Conservation (phyloP, 306 rosid genomes). For the Gynostemma pentaphyllum region DNA sequence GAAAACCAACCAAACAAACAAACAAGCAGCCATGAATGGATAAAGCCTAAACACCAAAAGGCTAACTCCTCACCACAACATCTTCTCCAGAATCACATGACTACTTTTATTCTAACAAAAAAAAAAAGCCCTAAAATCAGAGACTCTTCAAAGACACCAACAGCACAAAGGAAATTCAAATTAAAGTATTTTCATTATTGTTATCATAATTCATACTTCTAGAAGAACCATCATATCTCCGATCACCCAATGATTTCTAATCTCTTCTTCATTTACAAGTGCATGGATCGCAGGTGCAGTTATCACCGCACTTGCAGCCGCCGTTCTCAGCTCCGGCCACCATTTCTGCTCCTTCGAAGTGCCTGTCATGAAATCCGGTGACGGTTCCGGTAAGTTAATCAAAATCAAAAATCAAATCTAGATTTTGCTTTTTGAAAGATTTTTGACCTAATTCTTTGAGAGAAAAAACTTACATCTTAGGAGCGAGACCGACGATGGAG, state of each 20-base stretch:
- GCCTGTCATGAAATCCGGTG: constrained; percentile 9
- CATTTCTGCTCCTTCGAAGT: constrained; percentile 36
- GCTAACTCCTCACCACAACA: too few species aligned
- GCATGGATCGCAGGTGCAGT: constrained; percentile 57
- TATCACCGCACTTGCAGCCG: constrained; percentile 57
- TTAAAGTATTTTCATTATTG: background rate
- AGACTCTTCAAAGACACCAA: constrained; percentile 9
- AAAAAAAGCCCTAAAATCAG: background rate
- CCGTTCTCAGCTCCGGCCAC: constrained; percentile 34
- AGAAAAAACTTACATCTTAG: constrained; percentile 16
- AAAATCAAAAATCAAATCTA: background rate
- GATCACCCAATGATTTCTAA: background rate
- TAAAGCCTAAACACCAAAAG: too few species aligned
- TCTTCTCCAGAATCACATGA: too few species aligned
- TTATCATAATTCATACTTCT: background rate
- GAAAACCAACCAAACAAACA: too few species aligned
- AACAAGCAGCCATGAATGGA: too few species aligned
- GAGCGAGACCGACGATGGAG: constrained; percentile 38
- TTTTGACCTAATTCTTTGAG: background rate
- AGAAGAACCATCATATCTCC: background rate
- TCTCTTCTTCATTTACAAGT: constrained; percentile 38
- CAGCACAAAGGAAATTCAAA: background rate
- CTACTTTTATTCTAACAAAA: too few species aligned
- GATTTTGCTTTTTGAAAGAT: background rate
- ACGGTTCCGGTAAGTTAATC: background rate